A percentile compares a stretch with the other conserved stretches of the same genome.
phyloP scores from a whole-genome alignment of 2,329 filamentous ascomycete species.

The Alternaria tenuissima region DNA sequence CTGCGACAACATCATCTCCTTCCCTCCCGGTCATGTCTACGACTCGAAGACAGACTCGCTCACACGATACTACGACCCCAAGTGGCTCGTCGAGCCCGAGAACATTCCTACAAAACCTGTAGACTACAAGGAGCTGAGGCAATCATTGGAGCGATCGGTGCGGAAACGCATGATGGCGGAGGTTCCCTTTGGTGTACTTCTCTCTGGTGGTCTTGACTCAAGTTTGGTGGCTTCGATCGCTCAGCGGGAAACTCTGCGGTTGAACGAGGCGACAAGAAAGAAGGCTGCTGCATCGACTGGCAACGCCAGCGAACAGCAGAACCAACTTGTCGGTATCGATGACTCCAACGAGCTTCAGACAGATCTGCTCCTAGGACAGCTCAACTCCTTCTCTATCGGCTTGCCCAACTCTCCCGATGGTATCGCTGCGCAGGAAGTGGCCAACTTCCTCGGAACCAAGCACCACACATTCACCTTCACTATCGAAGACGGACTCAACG shows the following conservation, averaged over 20 bases:
- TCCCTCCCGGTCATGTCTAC: slow-evolving; percentile 95
- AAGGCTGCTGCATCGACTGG: slow-evolving; percentile 48
- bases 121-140: slow-evolving; percentile 82
- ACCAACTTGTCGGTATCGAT: slow-evolving; percentile 86
- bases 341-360: slow-evolving; percentile 89
- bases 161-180: slow-evolving; percentile 98
- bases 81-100: slow-evolving; percentile 83
- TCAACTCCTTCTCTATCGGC: slow-evolving; percentile 99
- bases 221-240: slow-evolving; percentile 95
- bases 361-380: slow-evolving; percentile 87
- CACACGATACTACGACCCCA: slow-evolving; percentile 88
- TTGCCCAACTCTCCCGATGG: slow-evolving; percentile 92
- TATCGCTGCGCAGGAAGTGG: slow-evolving; percentile 88
- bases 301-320: slow-evolving; percentile 29
- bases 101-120: slow-evolving; percentile 81
- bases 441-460: slow-evolving; percentile 95
- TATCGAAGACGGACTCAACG: slow-evolving; percentile 95
- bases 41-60: slow-evolving; percentile 89
- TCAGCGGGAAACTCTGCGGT: slow-evolving; percentile 85
- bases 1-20: slow-evolving; percentile 93
- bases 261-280: slow-evolving; percentile 69
- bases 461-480: slow-evolving; percentile 99
- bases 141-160: slow-evolving; percentile 87
- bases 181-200: slow-evolving; percentile 93
- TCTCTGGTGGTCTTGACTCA: slow-evolving; percentile 95